A percentile compares a stretch with the other conserved stretches of the same genome.
Evolutionary conservation across 139 green algal species (phyloP).

Genomic region (Medakamo hakoo): DNA sequence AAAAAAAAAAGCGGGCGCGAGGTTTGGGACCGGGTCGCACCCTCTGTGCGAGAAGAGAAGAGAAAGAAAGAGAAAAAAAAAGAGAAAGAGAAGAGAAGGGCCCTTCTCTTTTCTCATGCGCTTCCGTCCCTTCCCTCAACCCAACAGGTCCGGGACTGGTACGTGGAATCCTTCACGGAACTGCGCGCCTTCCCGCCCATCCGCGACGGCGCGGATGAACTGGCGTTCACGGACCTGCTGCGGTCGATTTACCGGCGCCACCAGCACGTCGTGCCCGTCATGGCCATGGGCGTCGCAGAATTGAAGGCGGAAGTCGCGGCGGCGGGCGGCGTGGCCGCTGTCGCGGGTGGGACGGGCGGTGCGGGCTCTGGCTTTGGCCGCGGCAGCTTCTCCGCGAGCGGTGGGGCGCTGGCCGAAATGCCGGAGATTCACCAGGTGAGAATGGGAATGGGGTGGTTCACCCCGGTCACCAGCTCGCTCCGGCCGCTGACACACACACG

Average conservation of each 20-base stretch:
- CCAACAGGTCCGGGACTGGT: conserved; percentile 89
- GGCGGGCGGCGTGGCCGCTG: too few relatives aligned
- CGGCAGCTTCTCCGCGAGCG: neutral
- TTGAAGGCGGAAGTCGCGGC: conserved; percentile 67
- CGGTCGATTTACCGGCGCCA: conserved; percentile 56
- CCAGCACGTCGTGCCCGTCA: conserved; percentile 86
- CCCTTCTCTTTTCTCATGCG: too few relatives aligned
- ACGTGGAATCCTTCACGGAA: conserved; percentile 93
- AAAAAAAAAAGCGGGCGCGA: neutral
- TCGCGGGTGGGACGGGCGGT: neutral
- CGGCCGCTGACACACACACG: too few relatives aligned
- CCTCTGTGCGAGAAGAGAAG: too few relatives aligned
- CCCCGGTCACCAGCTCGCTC: too few relatives aligned
- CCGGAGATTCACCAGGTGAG: conserved; percentile 97
- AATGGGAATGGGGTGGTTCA: too few relatives aligned
- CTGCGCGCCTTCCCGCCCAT: conserved; percentile 62
- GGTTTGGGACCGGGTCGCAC: too few relatives aligned
- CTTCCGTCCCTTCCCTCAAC: neutral
- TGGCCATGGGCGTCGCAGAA: conserved; percentile 85
- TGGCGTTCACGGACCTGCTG: conserved; percentile 79
- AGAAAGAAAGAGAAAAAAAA: neutral
- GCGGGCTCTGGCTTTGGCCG: neutral
- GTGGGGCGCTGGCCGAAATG: conserved; percentile 55
- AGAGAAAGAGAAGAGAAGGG: neutral
- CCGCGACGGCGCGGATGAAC: conserved; percentile 50